These are phyloP conservation scores for Sarocladium kiliense DNA, from an alignment of 2,329 filamentous ascomycete genomes.

Conservation along the genomic window DNA sequence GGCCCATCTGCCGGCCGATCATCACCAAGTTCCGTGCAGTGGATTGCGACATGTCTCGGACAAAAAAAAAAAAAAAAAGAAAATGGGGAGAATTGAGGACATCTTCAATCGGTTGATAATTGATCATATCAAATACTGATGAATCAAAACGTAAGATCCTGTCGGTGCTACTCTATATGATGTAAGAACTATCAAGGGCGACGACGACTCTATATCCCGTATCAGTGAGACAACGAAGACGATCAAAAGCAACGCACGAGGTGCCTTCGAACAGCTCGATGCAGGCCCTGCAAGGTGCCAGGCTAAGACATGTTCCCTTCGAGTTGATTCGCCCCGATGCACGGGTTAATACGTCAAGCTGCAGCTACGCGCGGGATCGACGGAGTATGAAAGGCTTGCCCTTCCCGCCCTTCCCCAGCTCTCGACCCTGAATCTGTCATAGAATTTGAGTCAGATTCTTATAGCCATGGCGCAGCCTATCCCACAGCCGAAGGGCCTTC, in stretches of 20 bases:
- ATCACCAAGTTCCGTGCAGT: neutral
- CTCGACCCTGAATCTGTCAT: neutral
- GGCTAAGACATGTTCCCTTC: neutral
- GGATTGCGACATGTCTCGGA: neutral
- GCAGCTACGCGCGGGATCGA: neutral
- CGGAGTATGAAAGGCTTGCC: neutral
- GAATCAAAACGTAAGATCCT: too few relatives aligned
- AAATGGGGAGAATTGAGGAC: too few relatives aligned
- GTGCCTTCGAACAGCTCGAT: too few relatives aligned
- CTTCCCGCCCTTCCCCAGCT: neutral
- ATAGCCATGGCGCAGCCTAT: slow-evolving; percentile 28
- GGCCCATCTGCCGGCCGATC: neutral
- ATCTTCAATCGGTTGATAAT: too few relatives aligned
- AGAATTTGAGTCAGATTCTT: neutral
- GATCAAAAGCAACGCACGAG: too few relatives aligned
- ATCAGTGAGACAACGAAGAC: too few relatives aligned
- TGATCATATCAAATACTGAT: too few relatives aligned
- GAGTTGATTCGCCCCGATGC: neutral
- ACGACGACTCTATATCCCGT: too few relatives aligned
- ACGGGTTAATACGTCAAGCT: neutral
- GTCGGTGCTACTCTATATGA: too few relatives aligned
- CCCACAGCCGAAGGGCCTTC: slow-evolving; percentile 27
- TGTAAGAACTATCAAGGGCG: too few relatives aligned
- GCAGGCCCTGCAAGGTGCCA: neutral
- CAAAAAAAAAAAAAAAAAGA: too few relatives aligned